Conservation (phyloP, 108 stramenopile genomes). For the Fistulifera pelliculosa region DNA sequence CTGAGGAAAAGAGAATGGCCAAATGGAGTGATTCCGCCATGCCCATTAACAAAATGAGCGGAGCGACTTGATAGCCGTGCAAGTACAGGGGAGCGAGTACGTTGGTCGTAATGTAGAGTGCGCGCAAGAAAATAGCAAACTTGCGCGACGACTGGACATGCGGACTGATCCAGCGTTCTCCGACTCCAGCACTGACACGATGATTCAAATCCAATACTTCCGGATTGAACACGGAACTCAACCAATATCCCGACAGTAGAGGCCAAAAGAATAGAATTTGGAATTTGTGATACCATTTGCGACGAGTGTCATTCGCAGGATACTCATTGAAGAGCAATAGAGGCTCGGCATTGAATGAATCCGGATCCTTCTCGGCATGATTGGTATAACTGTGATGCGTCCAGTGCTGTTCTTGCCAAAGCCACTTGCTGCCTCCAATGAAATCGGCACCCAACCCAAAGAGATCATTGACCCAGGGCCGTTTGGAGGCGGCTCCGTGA, state of each 20-base stretch:
- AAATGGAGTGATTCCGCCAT: conserved; percentile 61
- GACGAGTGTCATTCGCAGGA: conserved; percentile 51
- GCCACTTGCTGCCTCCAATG: conserved; percentile 83
- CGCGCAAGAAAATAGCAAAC: conserved; percentile 47
- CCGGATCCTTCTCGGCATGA: conserved; percentile 72
- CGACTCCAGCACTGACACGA: conserved; percentile 46
- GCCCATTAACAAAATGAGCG: conserved; percentile 70
- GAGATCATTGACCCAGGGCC: conserved; percentile 71
- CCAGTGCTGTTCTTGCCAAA: conserved; percentile 90
- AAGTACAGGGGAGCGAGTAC: conserved; percentile 54
- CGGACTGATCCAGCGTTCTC: conserved; percentile 68
- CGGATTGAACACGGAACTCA: conserved; percentile 77
- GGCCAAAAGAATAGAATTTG: conserved; percentile 67
- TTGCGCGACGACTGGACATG: conserved; percentile 56
- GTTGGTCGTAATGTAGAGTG: conserved; percentile 58
- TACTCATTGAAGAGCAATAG: conserved; percentile 81
- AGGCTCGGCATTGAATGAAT: conserved; percentile 80
- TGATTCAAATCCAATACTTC: conserved; percentile 69
- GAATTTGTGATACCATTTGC: conserved; percentile 59
- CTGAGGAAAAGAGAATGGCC: conserved; percentile 80
- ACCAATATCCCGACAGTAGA: conserved; percentile 67
- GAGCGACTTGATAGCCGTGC: conserved; percentile 32
- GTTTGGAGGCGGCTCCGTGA: conserved; percentile 84
- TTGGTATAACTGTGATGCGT: conserved; percentile 82
- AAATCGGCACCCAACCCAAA: conserved; percentile 83